These are phyloP conservation scores for Lithospermum erythrorhizon DNA, from an alignment of 257 asterid genomes.

Conservation along the genomic window DNA sequence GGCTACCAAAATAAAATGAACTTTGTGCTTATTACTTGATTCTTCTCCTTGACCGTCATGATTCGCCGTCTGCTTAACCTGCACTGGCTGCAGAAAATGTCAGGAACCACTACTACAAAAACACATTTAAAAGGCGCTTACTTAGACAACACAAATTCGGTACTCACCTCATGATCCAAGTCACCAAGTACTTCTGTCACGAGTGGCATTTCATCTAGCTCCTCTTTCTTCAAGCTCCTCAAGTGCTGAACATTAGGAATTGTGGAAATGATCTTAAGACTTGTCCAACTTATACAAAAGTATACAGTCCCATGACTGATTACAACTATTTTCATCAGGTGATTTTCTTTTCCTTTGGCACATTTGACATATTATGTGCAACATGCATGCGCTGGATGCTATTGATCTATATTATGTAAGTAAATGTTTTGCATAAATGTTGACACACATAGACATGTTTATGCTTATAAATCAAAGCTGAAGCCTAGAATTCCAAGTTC, in stretches of 20 bases:
- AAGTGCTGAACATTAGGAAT: slow-evolving; percentile 37
- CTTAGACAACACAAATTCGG: neutral
- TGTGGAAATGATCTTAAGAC: too few relatives aligned
- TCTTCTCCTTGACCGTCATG: slow-evolving; percentile 26
- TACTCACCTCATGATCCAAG: slow-evolving; percentile 51
- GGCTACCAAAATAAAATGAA: neutral
- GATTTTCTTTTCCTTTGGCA: too few relatives aligned
- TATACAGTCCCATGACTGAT: too few relatives aligned
- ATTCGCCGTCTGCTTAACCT: slow-evolving; percentile 33
- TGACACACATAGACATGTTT: too few relatives aligned
- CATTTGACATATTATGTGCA: too few relatives aligned
- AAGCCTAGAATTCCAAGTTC: slow-evolving; percentile 8
- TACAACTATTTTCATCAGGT: too few relatives aligned
- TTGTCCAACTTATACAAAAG: too few relatives aligned
- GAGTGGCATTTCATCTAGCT: slow-evolving; percentile 66
- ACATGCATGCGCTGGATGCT: too few relatives aligned
- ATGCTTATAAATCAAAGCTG: neutral
- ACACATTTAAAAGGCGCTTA: too few relatives aligned
- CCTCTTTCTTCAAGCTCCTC: slow-evolving; percentile 46
- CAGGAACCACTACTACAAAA: too few relatives aligned
- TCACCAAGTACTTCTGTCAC: slow-evolving; percentile 48
- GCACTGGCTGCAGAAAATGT: slow-evolving; percentile 6
- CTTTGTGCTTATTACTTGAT: slow-evolving; percentile 31
- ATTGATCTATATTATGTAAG: too few relatives aligned
- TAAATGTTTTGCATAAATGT: too few relatives aligned